These are phyloP conservation scores for Capsicum rhomboideum DNA, from an alignment of 257 asterid species.

Conservation along the genomic window DNA sequence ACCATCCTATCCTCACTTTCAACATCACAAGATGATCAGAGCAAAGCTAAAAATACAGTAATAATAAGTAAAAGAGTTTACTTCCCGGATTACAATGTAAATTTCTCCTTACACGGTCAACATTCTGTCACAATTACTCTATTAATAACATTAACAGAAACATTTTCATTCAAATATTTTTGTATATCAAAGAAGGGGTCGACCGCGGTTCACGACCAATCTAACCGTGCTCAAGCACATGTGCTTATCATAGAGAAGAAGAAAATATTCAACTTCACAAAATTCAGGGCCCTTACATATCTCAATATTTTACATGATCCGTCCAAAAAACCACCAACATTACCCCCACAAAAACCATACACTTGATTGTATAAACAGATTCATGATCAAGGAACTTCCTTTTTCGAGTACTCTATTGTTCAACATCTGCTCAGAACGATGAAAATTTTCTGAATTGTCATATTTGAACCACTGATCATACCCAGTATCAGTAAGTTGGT, in stretches of 20 bases:
- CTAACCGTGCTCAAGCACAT: neutral
- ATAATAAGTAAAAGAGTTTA: neutral
- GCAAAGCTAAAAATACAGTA: neutral
- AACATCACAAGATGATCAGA: neutral
- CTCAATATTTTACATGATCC: neutral
- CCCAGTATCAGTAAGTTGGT: neutral
- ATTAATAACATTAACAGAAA: neutral
- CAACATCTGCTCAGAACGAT: neutral
- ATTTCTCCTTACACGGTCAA: neutral
- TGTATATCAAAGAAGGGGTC: neutral
- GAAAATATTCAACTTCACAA: neutral
- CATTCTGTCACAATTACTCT: neutral
- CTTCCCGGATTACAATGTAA: neutral
- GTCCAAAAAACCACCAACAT: neutral
- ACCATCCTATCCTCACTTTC: neutral
- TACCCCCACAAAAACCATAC: neutral
- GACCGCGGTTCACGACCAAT: neutral
- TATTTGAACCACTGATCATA: neutral
- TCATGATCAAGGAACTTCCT: neutral
- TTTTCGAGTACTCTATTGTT: neutral
- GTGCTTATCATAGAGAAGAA: neutral
- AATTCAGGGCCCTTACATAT: neutral
- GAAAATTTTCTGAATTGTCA: neutral
- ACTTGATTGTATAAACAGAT: neutral
- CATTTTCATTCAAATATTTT: neutral